Evolutionary conservation across 1,284 basidiomycete genomes (phyloP).

Genomic region (Cystobasidiaceae sp.): DNA sequence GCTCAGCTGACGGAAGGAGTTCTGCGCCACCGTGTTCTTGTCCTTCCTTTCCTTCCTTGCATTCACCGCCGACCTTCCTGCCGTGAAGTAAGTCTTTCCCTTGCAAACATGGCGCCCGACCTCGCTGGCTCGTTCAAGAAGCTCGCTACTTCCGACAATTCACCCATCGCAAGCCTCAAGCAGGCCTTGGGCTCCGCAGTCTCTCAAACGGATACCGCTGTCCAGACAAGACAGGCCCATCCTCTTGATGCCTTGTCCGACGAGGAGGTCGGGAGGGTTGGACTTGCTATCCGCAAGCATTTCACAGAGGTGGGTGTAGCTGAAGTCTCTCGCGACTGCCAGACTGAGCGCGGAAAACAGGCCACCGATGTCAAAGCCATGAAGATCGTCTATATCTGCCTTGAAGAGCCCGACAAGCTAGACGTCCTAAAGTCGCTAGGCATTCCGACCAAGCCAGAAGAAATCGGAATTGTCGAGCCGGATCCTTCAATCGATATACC

Average conservation of each 20-base stretch:
- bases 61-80: constrained; percentile 3
- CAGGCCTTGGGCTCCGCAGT: not conserved
- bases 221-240: constrained; percentile 47
- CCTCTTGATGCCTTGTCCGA: constrained; percentile 66
- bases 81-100: not conserved
- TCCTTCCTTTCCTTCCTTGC: not conserved
- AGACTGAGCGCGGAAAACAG: not conserved
- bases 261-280: constrained; percentile 63
- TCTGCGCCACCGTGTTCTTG: too few relatives aligned
- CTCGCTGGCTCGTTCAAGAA: constrained; percentile 23
- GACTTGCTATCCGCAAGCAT: constrained; percentile 59
- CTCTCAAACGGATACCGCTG: not conserved
- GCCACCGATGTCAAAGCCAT: constrained; percentile 59
- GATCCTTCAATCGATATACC: constrained; percentile 54
- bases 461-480: constrained; percentile 47
- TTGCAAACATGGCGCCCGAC: constrained; percentile 6
- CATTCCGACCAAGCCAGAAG: constrained; percentile 62
- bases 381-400: constrained; percentile 64
- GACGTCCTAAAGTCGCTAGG: constrained; percentile 69
- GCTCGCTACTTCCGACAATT: constrained; percentile 42
- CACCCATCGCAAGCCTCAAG: not conserved
- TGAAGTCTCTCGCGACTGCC: constrained; percentile 1
- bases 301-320: constrained; percentile 51
- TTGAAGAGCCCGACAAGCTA: constrained; percentile 62
- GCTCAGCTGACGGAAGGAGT: too few relatives aligned